Evolutionary conservation across 176 grass and related monocot species (phyloP).

Genomic region (Carex scoparia): DNA sequence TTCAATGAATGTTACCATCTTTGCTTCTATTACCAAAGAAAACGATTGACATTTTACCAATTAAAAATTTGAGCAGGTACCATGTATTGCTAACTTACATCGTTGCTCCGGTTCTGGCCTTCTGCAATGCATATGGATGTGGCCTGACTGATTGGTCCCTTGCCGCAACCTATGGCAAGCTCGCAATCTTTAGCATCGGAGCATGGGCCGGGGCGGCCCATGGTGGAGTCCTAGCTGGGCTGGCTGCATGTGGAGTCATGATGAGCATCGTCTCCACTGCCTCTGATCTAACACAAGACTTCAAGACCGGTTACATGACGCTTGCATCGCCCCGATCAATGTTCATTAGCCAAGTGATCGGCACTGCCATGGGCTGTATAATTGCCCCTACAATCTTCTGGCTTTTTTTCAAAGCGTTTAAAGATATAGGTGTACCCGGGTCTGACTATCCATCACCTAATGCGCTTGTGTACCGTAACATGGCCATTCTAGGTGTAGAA

Average conservation of each 20-base stretch:
- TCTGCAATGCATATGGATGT: conserved; percentile 79
- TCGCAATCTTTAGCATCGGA: conserved; percentile 61
- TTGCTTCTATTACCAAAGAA: neutral
- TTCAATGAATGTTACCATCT: neutral
- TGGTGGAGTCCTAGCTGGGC: conserved; percentile 54
- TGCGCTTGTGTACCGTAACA: conserved; percentile 56
- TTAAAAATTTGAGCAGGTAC: conserved; percentile 24
- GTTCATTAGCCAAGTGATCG: conserved; percentile 60
- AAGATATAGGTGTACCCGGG: conserved; percentile 33
- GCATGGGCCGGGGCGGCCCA: conserved; percentile 38
- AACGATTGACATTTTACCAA: neutral
- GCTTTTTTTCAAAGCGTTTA: conserved; percentile 56
- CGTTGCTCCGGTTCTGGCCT: conserved; percentile 61
- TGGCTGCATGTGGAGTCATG: conserved; percentile 62
- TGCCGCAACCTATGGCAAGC: conserved; percentile 60
- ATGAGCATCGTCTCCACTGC: conserved; percentile 55
- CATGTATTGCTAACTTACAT: conserved; percentile 50
- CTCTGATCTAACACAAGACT: conserved; percentile 66
- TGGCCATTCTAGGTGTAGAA: conserved; percentile 54
- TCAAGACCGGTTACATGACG: conserved; percentile 77
- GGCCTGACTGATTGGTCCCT: conserved; percentile 71
- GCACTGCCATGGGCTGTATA: conserved; percentile 50
- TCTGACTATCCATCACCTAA: conserved; percentile 40
- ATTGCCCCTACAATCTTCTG: conserved; percentile 58
- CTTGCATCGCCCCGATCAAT: conserved; percentile 61